Evolutionary conservation across 2,329 filamentous ascomycete species (phyloP), one percentile per base, ranked within the genome.

Genomic region (Sclerotinia minor): DNA sequence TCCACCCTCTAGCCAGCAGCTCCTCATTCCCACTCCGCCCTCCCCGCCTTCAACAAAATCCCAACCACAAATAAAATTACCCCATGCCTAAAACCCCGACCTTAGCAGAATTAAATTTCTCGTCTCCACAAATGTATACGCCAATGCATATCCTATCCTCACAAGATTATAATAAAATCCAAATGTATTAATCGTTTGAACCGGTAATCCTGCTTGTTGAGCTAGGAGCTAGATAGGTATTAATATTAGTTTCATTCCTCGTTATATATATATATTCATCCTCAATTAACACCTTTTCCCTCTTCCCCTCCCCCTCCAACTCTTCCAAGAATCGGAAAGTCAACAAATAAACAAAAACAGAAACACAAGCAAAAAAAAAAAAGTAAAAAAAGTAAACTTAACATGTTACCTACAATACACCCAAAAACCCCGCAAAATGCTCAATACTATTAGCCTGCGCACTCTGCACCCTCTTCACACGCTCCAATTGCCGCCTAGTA

Each of bases 401-500:
- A 35, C 5, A 35, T 35, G n/a, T n/a, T n/a, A n/a, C 32, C 7
- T 35, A 58, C 55, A 26, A 58, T 26, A 44, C 55, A 44, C 38
- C 55, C 35, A 58, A 9, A 58, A 44, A 7, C n/a, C n/a, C n/a
- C n/a, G n/a, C 55, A 44, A 58, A 58, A 58, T 58, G 35, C 0
- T 58, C 55, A 21, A 58, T 44, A 26, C 55, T 44, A 58, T 44
- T 44, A 44, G 38, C 26, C 55, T 41, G 38, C 38, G 55, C 55
- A 19, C 55, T 58, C n/a, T 58, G 35, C 24, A 58, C 55, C 55
- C 55, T 58, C 55, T 58, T 44, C 8, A 58, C 24, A 2, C 55
- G 17, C 13, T 44, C 35, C 38, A 58, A 29, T 17, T 44, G 55
- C 19, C 38, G 26, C 55, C 17, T 58, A 0, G 35, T 44, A n/a